Base-by-base conservation (phyloP, 345 rosid genomes). In the Carallia brachiata region DNA sequence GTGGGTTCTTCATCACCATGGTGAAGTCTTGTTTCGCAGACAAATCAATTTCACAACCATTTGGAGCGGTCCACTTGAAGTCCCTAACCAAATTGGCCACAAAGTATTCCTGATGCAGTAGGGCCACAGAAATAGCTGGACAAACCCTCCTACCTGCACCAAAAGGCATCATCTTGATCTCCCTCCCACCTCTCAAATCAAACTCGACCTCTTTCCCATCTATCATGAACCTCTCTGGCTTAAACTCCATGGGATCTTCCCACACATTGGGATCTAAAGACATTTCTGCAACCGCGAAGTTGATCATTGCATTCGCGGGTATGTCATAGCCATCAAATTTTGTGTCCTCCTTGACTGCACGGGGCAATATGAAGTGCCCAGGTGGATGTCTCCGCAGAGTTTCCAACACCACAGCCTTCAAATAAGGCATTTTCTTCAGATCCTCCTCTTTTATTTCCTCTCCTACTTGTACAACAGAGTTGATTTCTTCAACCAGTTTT, bases 101-200 rank as follows among this genome's bases (percentile, higher is more conserved):
- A 53, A 66, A 73, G 39, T 53, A 73, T 61, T 73, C 57, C 30
- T 9, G 57, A 19, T 73, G 77, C 53, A 73, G 71, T 30, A 61
- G 4, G 18, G 77, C 71, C 71, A 73, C 31, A 3, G 55, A 16
- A 39, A 52, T 52, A 13, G 71, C 77, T 17, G 77, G 71, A 27
- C 77, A 73, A 27, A 68, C 55, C 55, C 67, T 67, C 65, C 76
- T 52, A 15, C 67, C 76, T 19, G 76, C 71, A 16, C 76, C 66
- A 50, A 73, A 73, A 1, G 77, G 77, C 71, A 73, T 67, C 72
- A 73, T 73, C 28, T 73, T 67, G 13, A 73, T 73, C 63, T 67
- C 67, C n/a, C 60, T 67, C 4, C 52, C 47, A 1, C 71, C 77
- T 18, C 53, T 73, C 19, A 73, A 27, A 40, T 73, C 72, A 36